A percentile compares a stretch with the other conserved stretches of the same genome.
Evolutionary conservation across 75 land plant species (phyloP).

Genomic region (Cryptomeria japonica): DNA sequence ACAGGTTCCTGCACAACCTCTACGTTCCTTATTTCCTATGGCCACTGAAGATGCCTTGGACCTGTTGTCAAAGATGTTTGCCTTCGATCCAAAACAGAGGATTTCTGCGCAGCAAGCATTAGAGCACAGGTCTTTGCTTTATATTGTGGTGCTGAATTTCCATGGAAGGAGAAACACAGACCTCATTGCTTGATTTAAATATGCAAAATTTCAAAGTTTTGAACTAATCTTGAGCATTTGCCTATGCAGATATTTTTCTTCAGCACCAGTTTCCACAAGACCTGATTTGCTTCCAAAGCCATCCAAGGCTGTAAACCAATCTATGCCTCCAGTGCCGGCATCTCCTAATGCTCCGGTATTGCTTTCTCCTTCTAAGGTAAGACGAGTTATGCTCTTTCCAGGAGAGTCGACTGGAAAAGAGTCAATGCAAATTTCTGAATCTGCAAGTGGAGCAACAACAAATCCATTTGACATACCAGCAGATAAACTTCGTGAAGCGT

Average conservation of each 20-base stretch:
- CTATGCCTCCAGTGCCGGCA: constrained; percentile 33
- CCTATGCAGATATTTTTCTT: constrained; percentile 76
- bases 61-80: constrained; percentile 85
- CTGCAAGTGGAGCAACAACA: constrained; percentile 9
- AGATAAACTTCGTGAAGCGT: not conserved
- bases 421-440: constrained; percentile 10
- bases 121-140: constrained; percentile 74
- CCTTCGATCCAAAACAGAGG: constrained; percentile 86
- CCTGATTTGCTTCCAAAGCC: constrained; percentile 84
- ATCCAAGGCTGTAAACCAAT: constrained; percentile 35
- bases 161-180: not conserved
- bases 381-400: constrained; percentile 64
- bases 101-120: constrained; percentile 90
- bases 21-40: constrained; percentile 83
- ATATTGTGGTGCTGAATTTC: not conserved
- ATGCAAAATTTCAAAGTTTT: not conserved
- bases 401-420: constrained; percentile 38
- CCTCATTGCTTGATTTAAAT: not conserved
- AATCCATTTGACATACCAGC: constrained; percentile 8
- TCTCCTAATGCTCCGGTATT: constrained; percentile 77
- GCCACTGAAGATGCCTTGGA: constrained; percentile 96
- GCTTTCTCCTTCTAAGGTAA: constrained; percentile 83
- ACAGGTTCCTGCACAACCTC: constrained; percentile 69
- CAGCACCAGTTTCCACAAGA: constrained; percentile 82
- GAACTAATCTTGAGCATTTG: not conserved